A percentile compares a stretch with the other conserved stretches of the same genome.
These are phyloP conservation scores for Ilyonectria sp. DNA, from an alignment of 2,329 filamentous ascomycete genomes.

Conservation along the genomic window DNA sequence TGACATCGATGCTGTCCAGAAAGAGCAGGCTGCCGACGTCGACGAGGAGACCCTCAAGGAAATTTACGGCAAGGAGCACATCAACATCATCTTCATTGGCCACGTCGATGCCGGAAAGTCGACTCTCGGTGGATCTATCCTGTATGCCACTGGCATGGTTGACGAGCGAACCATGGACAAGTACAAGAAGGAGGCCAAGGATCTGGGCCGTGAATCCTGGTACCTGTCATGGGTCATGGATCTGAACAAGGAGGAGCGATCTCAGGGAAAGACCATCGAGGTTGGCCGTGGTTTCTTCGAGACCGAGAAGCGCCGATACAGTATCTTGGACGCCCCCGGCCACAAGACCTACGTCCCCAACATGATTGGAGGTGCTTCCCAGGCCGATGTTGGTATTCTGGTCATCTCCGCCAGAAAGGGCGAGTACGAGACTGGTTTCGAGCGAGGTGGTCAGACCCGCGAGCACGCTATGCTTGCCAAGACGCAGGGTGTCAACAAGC, in stretches of 20 bases:
- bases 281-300: conserved; percentile 97
- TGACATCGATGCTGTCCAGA: conserved; percentile 86
- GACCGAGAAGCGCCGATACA: conserved; percentile 96
- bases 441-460: conserved; percentile 94
- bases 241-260: conserved; percentile 94
- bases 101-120: conserved; percentile 99
- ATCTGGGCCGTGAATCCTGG: conserved; percentile 97
- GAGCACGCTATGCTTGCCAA: conserved; percentile 99
- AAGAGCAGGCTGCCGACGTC: conserved; percentile 84
- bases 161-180: conserved; percentile 98
- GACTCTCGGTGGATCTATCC: conserved; percentile 92
- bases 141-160: conserved; percentile 98
- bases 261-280: conserved; percentile 98
- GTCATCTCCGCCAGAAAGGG: conserved; percentile 98
- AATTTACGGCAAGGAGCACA: conserved; percentile 92
- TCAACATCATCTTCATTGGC: conserved; percentile 98
- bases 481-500: conserved; percentile 97
- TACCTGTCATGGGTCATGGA: conserved; percentile 99
- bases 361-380: conserved; percentile 97
- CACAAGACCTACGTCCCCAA: conserved; percentile 98
- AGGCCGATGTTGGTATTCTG: conserved; percentile 93
- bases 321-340: conserved; percentile 94
- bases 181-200: conserved; percentile 97
- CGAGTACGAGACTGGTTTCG: conserved; percentile 99
- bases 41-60: conserved; percentile 85